Percentiles rank a stretch among this genome's conserved stretches.
Conservation (phyloP, 306 rosid genomes). For the Cicer bijugum region DNA sequence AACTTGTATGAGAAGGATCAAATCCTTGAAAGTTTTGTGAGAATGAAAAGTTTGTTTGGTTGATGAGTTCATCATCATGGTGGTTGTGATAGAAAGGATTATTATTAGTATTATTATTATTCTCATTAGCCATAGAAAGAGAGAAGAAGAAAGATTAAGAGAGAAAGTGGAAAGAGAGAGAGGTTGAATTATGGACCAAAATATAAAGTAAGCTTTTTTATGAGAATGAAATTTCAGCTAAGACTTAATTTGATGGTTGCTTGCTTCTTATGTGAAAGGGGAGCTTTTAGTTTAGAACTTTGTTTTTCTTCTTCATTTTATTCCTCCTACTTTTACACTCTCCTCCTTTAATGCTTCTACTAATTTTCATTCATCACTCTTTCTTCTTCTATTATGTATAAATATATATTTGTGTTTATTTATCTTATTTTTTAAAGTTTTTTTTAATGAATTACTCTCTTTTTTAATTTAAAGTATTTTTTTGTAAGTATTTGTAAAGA, state of each 20-base stretch:
- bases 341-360: slow-evolving; percentile 42
- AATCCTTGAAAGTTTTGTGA: slow-evolving; percentile 52
- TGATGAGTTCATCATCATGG: slow-evolving; percentile 47
- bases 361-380: slow-evolving; percentile 28
- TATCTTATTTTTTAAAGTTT: no score
- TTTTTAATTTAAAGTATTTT: no score
- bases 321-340: slow-evolving; percentile 40
- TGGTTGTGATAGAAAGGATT: slow-evolving; percentile 68
- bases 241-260: slow-evolving; percentile 50
- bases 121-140: slow-evolving; percentile 61
- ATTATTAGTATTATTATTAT: slow-evolving; percentile 30
- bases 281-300: slow-evolving; percentile 52
- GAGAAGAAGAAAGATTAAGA: neutral
- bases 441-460: no score
- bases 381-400: no score
- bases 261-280: slow-evolving; percentile 56
- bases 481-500: no score
- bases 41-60: slow-evolving; percentile 39
- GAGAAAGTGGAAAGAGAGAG: neutral
- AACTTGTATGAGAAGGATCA: slow-evolving; percentile 56
- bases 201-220: slow-evolving; percentile 38
- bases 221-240: slow-evolving; percentile 54
- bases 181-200: slow-evolving; percentile 20
- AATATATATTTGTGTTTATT: no score
- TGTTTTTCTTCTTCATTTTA: slow-evolving; percentile 47